Base-by-base conservation (phyloP, 2,329 filamentous ascomycete species). In the Aschersonia sp. region DNA sequence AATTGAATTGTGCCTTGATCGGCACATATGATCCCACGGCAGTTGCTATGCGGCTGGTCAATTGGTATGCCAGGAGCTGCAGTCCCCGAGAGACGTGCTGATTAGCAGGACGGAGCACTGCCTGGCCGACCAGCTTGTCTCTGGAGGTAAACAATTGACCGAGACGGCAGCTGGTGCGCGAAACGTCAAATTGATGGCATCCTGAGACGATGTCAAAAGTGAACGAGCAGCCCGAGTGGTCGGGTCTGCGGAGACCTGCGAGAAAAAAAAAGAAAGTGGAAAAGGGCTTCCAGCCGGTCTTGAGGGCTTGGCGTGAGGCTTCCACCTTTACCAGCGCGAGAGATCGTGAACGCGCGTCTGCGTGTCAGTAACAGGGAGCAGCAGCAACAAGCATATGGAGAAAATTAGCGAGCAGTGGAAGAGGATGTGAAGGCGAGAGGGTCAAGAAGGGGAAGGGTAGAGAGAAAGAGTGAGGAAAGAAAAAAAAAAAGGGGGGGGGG, bases 101-200 rank as follows among this genome's bases (percentile, higher is more conserved):
- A 6, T 38, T 38, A 10, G 6, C 32, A 38, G 32, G 32, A 38
- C 6, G 6, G 6, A 38, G 10, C 6, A 38, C 6, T 38, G 32
- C 10, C 6, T 6, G 10, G 10, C 10, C 6, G 10, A 6, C 10
- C 32, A 6, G 32, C 6, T 38, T 6, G 32, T 6, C 10, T 38
- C 46, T 51, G 48, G 51, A 53, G 51, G 47, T 49, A 47, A 53
- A 56, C 42, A 49, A 50, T 54, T 47, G 55, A 54, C 49, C 55
- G 52, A 55, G 53, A 52, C 51, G 59, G 53, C 51, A 52, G 46
- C 47, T 51, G 51, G 50, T 52, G 53, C 50, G 45, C 48, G 49
- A 49, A 44, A 40, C 58, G 55, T 62, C 59, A 63, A 50, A 53
- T 50, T 40, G 55, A 50, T 53, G 50, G 54, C 60, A 63, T 63